A percentile compares a stretch with the other conserved stretches of the same genome.
Evolutionary conservation across 371 early-diverging fungal genomes (phyloP).

Genomic region (Quaeritorhiza haematococci): DNA sequence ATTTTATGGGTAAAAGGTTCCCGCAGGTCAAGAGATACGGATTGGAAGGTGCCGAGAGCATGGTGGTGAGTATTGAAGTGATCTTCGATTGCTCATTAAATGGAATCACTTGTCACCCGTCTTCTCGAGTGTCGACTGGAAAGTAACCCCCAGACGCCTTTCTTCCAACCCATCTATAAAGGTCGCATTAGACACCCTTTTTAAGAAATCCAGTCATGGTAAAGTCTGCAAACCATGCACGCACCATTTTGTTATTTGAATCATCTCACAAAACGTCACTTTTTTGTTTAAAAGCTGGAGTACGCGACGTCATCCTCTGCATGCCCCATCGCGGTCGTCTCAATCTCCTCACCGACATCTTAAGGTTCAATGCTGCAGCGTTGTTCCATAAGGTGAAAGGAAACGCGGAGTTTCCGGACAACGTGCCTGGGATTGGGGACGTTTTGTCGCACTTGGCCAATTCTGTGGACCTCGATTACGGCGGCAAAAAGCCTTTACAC

Average conservation of each 20-base stretch:
- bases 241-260: slow-evolving; percentile 34
- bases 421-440: slow-evolving; percentile 77
- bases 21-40: slow-evolving; percentile 94
- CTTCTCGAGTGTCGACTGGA: too few species aligned
- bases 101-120: not conserved
- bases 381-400: slow-evolving; percentile 92
- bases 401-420: slow-evolving; percentile 76
- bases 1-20: slow-evolving; percentile 92
- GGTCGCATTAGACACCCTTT: slow-evolving; percentile 75
- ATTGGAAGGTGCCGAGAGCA: slow-evolving; percentile 93
- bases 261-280: not conserved
- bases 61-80: slow-evolving; percentile 60
- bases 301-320: slow-evolving; percentile 76
- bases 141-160: too few species aligned
- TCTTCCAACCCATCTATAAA: not conserved
- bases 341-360: slow-evolving; percentile 81
- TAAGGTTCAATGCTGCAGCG: slow-evolving; percentile 71
- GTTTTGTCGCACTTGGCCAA: slow-evolving; percentile 78
- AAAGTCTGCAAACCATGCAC: too few species aligned
- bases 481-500: slow-evolving; percentile 22
- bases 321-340: slow-evolving; percentile 97
- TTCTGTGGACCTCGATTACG: slow-evolving; percentile 69
- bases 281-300: slow-evolving; percentile 42
- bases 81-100: slow-evolving; percentile 1
- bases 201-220: slow-evolving; percentile 40